Evolutionary conservation across 164 flowering plant species (phyloP).

Genomic region (Echeveria elegans): DNA sequence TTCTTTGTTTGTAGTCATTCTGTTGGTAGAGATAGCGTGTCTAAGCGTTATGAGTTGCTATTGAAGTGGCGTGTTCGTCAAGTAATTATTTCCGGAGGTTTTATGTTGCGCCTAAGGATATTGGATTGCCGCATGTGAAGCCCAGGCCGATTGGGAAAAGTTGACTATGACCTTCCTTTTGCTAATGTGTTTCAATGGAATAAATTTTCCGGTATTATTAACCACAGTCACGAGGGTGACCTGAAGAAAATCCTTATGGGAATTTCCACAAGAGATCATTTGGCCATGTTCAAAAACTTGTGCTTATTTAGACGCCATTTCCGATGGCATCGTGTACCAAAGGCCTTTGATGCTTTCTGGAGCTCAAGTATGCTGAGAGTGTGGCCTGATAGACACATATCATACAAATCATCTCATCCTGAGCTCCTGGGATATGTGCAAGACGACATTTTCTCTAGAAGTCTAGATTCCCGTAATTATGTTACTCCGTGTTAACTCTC

Average conservation of each 20-base stretch:
- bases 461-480: no score
- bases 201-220: conserved; percentile 37
- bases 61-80: conserved; percentile 48
- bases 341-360: conserved; percentile 42
- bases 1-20: conserved; percentile 49
- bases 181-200: conserved; percentile 46
- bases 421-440: no score
- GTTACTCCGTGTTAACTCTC: no score
- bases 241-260: conserved; percentile 28
- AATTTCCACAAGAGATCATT: conserved; percentile 22
- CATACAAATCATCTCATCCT: no score
- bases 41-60: conserved; percentile 31
- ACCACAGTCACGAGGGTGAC: conserved; percentile 21
- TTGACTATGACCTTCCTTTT: conserved; percentile 50
- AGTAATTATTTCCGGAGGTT: conserved; percentile 48
- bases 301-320: conserved; percentile 38
- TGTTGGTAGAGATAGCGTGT: conserved; percentile 38
- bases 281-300: conserved; percentile 31
- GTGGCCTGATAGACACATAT: no score
- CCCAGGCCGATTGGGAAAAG: conserved; percentile 25
- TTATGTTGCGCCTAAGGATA: conserved; percentile 39
- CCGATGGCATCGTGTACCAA: conserved; percentile 32
- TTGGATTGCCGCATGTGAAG: conserved; percentile 50
- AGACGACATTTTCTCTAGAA: no score
- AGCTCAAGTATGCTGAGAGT: no score